A percentile compares a stretch with the other conserved stretches of the same genome.
These are phyloP conservation scores for Malus sylvestris DNA, from an alignment of 306 rosid genomes.

Conservation along the genomic window DNA sequence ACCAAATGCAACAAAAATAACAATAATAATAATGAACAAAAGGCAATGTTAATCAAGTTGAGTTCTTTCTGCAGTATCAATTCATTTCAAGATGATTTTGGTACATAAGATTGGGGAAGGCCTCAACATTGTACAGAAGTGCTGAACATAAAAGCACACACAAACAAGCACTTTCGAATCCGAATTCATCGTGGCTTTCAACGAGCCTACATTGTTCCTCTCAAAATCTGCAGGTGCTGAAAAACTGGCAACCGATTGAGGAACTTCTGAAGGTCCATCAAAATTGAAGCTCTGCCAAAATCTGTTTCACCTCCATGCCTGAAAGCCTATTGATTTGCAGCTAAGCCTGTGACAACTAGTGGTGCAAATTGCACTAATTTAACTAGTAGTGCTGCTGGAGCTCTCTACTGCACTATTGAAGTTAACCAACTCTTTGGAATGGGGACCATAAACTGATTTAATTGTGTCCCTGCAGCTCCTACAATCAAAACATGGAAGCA, in stretches of 20 bases:
- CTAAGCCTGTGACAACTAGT: neutral
- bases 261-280: neutral
- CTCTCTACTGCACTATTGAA: conserved; percentile 43
- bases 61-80: neutral
- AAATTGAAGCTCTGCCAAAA: neutral
- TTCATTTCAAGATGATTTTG: neutral
- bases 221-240: neutral
- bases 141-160: neutral
- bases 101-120: neutral
- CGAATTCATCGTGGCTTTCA: neutral
- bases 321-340: neutral
- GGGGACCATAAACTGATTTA: conserved; percentile 61
- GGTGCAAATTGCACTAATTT: neutral
- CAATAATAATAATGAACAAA: no score
- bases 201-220: neutral
- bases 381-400: conserved; percentile 14
- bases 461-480: conserved; percentile 81
- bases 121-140: neutral
- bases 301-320: neutral
- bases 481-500: conserved; percentile 7
- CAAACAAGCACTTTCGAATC: neutral
- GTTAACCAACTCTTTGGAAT: conserved; percentile 59
- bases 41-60: neutral
- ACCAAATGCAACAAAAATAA: no score
- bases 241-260: neutral